These are phyloP conservation scores for Syzygium syzygioides DNA, from an alignment of 441 rosid genomes.

Conservation along the genomic window DNA sequence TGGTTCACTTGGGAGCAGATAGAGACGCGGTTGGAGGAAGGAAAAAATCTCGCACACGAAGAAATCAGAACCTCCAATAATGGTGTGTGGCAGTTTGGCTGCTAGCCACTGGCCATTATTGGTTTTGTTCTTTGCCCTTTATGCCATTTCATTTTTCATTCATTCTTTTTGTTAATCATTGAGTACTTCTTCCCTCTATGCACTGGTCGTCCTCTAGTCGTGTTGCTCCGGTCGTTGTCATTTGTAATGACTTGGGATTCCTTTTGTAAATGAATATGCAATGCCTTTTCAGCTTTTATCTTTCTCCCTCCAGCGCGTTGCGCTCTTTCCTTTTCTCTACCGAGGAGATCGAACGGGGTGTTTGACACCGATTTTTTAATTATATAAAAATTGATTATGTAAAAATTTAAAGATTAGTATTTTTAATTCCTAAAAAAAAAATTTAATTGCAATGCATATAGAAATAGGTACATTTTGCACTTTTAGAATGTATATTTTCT, in stretches of 20 bases:
- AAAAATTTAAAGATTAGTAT: too few species aligned
- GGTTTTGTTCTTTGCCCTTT: not conserved
- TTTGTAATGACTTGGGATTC: not conserved
- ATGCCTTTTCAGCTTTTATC: not conserved
- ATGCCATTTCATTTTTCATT: not conserved
- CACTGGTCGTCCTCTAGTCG: not conserved
- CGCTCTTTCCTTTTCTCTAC: not conserved
- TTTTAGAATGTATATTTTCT: too few species aligned
- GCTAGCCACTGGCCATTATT: not conserved
- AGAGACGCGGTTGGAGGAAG: not conserved
- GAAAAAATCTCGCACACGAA: not conserved
- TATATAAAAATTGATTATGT: too few species aligned
- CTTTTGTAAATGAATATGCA: not conserved
- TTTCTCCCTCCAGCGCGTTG: not conserved
- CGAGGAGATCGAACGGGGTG: not conserved
- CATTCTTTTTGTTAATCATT: not conserved
- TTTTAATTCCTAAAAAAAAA: too few species aligned
- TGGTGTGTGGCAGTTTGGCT: not conserved
- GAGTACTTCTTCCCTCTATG: not conserved
- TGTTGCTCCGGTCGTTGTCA: not conserved
- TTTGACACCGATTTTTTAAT: too few species aligned
- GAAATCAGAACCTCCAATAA: not conserved
- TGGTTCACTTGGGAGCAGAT: not conserved
- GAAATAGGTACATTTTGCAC: too few species aligned
- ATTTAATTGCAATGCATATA: too few species aligned